Conservation (phyloP, 306 rosid genomes). For the Cyclanthera cordifolia region DNA sequence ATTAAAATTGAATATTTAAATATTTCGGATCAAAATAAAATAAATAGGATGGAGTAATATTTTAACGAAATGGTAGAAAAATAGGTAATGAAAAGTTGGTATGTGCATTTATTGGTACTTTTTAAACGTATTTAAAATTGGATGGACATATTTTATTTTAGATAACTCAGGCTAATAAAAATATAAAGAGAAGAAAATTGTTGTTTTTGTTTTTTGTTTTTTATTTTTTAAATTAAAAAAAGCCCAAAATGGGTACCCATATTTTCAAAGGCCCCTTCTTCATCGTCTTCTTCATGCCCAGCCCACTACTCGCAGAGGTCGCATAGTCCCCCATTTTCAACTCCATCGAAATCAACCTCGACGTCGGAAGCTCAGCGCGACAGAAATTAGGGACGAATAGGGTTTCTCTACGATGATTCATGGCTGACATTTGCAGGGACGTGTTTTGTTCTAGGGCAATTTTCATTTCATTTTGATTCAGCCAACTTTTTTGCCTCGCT, state of each 20-base stretch:
- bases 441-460: slow-evolving; percentile 39
- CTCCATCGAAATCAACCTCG: slow-evolving; percentile 26
- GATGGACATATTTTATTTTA: too few species aligned
- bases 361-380: slow-evolving; percentile 15
- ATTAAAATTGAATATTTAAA: too few species aligned
- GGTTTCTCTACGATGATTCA: slow-evolving; percentile 29
- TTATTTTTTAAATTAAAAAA: slow-evolving; percentile 13
- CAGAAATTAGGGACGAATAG: slow-evolving; percentile 15
- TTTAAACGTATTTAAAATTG: too few species aligned
- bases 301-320: slow-evolving; percentile 93
- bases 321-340: slow-evolving; percentile 46
- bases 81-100: too few species aligned
- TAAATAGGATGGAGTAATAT: too few species aligned
- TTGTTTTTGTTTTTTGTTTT: too few species aligned
- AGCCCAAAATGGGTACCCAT: slow-evolving; percentile 72
- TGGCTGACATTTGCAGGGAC: slow-evolving; percentile 45
- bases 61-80: too few species aligned
- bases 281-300: slow-evolving; percentile 68
- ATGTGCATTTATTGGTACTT: too few species aligned
- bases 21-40: too few species aligned
- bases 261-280: slow-evolving; percentile 42
- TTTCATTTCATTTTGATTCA: slow-evolving; percentile 24
- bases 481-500: slow-evolving; percentile 21
- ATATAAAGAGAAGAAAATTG: too few species aligned
- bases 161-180: too few species aligned